Evolutionary conservation across 108 stramenopile genomes (phyloP).

Genomic region (Nitzschia sp.): DNA sequence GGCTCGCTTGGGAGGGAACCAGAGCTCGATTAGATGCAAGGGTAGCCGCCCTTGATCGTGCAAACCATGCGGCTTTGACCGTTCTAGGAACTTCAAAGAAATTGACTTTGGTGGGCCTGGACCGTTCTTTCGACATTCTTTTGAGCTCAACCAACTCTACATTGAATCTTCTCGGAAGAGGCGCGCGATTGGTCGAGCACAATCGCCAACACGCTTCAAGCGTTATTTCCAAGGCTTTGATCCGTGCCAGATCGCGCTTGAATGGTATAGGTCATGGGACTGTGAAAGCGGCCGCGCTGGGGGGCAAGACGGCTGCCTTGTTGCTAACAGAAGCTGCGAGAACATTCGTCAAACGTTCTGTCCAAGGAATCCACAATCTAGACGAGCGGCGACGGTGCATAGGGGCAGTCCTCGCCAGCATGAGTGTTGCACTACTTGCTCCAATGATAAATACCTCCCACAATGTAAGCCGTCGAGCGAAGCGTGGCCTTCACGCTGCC

Average conservation of each 20-base stretch:
- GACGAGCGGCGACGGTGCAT: too few species aligned
- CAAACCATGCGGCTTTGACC: neutral
- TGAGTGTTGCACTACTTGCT: too few species aligned
- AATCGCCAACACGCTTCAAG: neutral
- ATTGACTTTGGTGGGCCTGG: too few species aligned
- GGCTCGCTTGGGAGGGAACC: neutral
- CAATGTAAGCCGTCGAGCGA: too few species aligned
- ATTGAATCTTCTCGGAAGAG: neutral
- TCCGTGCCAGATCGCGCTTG: neutral
- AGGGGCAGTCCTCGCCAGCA: too few species aligned
- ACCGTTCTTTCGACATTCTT: too few species aligned
- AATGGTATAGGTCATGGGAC: too few species aligned
- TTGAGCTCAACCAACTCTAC: neutral
- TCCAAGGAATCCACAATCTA: neutral
- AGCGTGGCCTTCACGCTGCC: too few species aligned
- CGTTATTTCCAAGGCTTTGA: neutral
- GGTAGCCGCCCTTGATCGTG: neutral
- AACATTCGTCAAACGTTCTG: neutral
- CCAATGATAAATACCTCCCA: too few species aligned
- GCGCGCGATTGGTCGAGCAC: neutral
- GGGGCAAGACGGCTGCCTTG: neutral
- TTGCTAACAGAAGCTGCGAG: neutral
- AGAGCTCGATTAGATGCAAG: neutral
- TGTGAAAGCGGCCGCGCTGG: neutral
- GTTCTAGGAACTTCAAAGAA: too few species aligned